Conservation (phyloP, 371 early-diverging fungal genomes). For the Funneliformis caledonium region DNA sequence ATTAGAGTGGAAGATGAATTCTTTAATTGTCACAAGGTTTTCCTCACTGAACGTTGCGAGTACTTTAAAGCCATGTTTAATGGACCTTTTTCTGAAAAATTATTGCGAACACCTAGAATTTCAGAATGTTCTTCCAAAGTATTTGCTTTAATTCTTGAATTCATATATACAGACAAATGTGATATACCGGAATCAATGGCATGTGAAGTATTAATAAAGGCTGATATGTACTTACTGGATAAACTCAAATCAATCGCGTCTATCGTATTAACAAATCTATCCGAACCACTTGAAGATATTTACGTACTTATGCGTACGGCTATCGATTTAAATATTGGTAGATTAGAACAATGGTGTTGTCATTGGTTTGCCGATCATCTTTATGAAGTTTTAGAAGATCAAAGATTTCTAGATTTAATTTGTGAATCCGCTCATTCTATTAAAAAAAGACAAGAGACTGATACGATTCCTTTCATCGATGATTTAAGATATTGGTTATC, state of each 20-base stretch:
- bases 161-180: constrained; percentile 51
- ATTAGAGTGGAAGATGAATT: constrained; percentile 45
- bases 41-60: constrained; percentile 45
- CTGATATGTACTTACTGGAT: constrained; percentile 18
- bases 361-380: constrained; percentile 23
- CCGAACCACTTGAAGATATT: constrained; percentile 12
- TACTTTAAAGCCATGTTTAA: constrained; percentile 49
- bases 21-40: constrained; percentile 49
- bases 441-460: constrained; percentile 17
- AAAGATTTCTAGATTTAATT: constrained; percentile 12
- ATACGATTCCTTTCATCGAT: constrained; percentile 19
- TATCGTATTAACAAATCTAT: neutral
- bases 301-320: neutral
- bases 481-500: constrained; percentile 23
- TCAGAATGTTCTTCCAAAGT: constrained; percentile 43
- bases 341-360: constrained; percentile 25
- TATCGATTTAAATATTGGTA: constrained; percentile 14
- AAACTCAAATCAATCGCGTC: neutral
- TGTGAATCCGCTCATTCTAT: constrained; percentile 23
- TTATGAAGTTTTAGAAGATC: constrained; percentile 19
- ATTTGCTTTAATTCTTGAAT: constrained; percentile 48
- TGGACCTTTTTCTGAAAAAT: constrained; percentile 46
- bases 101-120: constrained; percentile 39
- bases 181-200: constrained; percentile 40
- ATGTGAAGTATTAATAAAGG: constrained; percentile 5